phyloP scores from a whole-genome alignment of 1,284 basidiomycete genomes.

The Veloporphyrellus conicus region DNA sequence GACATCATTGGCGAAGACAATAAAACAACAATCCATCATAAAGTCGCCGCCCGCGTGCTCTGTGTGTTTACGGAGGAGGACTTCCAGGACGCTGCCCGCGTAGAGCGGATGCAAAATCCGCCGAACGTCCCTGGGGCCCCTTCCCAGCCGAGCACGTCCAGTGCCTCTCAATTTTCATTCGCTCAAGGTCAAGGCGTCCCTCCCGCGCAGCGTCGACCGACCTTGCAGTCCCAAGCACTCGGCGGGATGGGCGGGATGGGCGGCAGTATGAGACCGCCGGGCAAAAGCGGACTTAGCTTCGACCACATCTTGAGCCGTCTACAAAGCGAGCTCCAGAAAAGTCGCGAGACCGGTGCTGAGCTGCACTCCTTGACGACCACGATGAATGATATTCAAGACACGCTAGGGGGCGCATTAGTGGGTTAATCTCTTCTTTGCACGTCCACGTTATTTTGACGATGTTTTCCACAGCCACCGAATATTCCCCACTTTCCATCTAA shows the following conservation, averaged over 20 bases:
- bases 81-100: slow-evolving; percentile 62
- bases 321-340: slow-evolving; percentile 90
- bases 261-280: slow-evolving; percentile 61
- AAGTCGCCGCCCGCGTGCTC: slow-evolving; percentile 91
- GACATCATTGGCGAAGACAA: slow-evolving; percentile 99
- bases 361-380: slow-evolving; percentile 75
- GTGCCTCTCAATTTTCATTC: slow-evolving; percentile 36
- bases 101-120: slow-evolving; percentile 45
- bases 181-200: slow-evolving; percentile 33
- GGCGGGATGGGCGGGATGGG: slow-evolving; percentile 73
- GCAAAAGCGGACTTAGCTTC: slow-evolving; percentile 75
- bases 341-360: slow-evolving; percentile 90
- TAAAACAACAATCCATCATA: slow-evolving; percentile 97
- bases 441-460: slow-evolving; percentile 6
- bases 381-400: slow-evolving; percentile 91
- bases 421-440: slow-evolving; percentile 28
- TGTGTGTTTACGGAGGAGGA: slow-evolving; percentile 88
- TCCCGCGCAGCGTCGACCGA: slow-evolving; percentile 48
- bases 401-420: slow-evolving; percentile 79
- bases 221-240: slow-evolving; percentile 55
- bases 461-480: slow-evolving; percentile 46
- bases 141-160: slow-evolving; percentile 30
- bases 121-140: slow-evolving; percentile 20
- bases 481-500: slow-evolving; percentile 56
- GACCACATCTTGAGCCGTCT: slow-evolving; percentile 78